Evolutionary conservation across 1,139 yeast genomes (phyloP), one percentile per base, ranked within the genome.

Genomic region (Diutina neorugosa): DNA sequence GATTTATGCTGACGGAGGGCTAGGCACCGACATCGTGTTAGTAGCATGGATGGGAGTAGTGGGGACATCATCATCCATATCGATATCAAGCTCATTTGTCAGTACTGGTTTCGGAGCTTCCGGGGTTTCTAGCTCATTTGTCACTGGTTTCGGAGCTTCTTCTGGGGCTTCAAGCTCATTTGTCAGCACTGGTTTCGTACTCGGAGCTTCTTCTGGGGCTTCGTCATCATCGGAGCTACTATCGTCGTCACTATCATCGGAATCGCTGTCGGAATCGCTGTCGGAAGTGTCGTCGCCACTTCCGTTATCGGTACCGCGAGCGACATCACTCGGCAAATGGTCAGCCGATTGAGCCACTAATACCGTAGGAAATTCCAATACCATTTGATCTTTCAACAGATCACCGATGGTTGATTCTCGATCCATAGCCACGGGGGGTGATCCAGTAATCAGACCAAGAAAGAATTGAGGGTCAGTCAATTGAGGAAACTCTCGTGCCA

Each of bases 1-100:
- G n/a, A n/a, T n/a, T 16, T 23, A 44, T 21, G 48, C 48, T 5
- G 48, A 44, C 16, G 48, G 48, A 21, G 48, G 48, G 37, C 37
- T 31, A 11, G 37, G 37, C 37, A 31, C 37, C 18, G 48, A 44
- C 12, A n/a, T n/a, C n/a, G n/a, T n/a, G n/a, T n/a, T n/a, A n/a
- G n/a, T n/a, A n/a, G n/a, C n/a, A 14, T 20, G 27, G 6, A 27
- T 18, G 3, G 48, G 48, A n/a, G 48, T 20, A 2, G 11, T 23
- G 31, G 31, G 31, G 12, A 44, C 31, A 23, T 44, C 48, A 4
- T 21, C 34, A 16, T 44, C 48, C 48, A 44, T 44, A 44, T 44
- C 48, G 11, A 44, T n/a, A 12, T 44, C 34, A 5, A 44, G 34
- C n/a, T 44, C 48, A 14, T 44, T 44, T 14, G 48, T 21, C 43